These are phyloP conservation scores for Teratosphaeriaceae sp. DNA, from an alignment of 2,329 filamentous ascomycete species.

Conservation along the genomic window DNA sequence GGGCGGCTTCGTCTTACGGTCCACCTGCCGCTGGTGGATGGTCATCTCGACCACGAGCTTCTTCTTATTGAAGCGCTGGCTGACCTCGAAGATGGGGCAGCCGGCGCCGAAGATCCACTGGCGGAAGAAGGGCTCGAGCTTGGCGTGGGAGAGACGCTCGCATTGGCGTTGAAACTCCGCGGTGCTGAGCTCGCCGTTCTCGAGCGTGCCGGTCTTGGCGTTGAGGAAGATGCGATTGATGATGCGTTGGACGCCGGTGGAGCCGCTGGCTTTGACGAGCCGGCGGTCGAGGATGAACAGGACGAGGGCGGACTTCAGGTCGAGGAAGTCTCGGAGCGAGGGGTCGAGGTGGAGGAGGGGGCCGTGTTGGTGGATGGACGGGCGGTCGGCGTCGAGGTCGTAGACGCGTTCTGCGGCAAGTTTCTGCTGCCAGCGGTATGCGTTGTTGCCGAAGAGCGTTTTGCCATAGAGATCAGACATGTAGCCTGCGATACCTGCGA, in stretches of 20 bases:
- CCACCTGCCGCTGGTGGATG: conserved; percentile 67
- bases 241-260: conserved; percentile 75
- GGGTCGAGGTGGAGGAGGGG: conserved; percentile 69
- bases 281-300: conserved; percentile 91
- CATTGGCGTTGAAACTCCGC: conserved; percentile 75
- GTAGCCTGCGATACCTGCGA: conserved; percentile 84
- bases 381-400: conserved; percentile 72
- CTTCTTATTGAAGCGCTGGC: conserved; percentile 95
- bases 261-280: conserved; percentile 79
- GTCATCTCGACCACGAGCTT: conserved; percentile 89
- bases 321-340: conserved; percentile 85
- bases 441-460: conserved; percentile 86
- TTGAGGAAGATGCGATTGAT: conserved; percentile 81
- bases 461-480: conserved; percentile 93
- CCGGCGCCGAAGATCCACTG: conserved; percentile 90
- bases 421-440: conserved; percentile 88
- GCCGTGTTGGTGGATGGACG: conserved; percentile 76
- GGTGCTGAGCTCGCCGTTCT: conserved; percentile 62
- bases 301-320: conserved; percentile 82
- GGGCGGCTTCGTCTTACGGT: conserved; percentile 49
- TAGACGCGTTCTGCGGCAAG: conserved; percentile 73
- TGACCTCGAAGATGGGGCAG: conserved; percentile 80
- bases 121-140: conserved; percentile 83
- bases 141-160: conserved; percentile 81
- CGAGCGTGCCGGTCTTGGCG: conserved; percentile 72